Conservation (phyloP, 495 filamentous ascomycete species). For the Tuber microsphaerosporum region DNA sequence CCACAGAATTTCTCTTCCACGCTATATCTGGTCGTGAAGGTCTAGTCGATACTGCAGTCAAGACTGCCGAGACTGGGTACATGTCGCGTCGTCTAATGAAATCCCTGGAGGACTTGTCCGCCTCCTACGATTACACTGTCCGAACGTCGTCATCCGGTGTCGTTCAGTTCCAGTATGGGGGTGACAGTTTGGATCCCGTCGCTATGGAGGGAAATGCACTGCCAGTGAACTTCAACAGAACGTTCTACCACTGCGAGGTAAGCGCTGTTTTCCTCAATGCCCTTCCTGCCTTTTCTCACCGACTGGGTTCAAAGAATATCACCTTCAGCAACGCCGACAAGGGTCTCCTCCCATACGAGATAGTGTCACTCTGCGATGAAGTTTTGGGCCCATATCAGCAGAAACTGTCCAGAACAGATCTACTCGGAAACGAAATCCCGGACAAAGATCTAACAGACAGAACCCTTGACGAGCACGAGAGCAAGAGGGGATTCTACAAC, state of each 20-base stretch:
- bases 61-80: constrained; percentile 97
- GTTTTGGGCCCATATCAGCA: constrained; percentile 59
- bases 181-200: constrained; percentile 87
- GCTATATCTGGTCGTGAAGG: constrained; percentile 97
- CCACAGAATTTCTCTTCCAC: constrained; percentile 94
- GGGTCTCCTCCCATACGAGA: constrained; percentile 66
- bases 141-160: constrained; percentile 76
- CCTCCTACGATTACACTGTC: constrained; percentile 87
- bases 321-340: constrained; percentile 70
- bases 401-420: constrained; percentile 56
- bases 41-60: constrained; percentile 98
- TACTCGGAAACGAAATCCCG: constrained; percentile 44
- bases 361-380: constrained; percentile 57
- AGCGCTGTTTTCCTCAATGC: background rate
- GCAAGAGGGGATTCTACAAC: constrained; percentile 71
- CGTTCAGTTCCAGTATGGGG: constrained; percentile 95
- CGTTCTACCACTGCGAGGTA: constrained; percentile 71
- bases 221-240: constrained; percentile 87
- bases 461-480: constrained; percentile 75
- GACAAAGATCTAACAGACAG: constrained; percentile 47
- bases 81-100: constrained; percentile 99
- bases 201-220: constrained; percentile 95
- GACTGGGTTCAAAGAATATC: constrained; percentile 43
- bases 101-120: constrained; percentile 86
- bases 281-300: background rate